These are phyloP conservation scores for Lanzia echinophila DNA, from an alignment of 2,329 filamentous ascomycete genomes.

Conservation along the genomic window DNA sequence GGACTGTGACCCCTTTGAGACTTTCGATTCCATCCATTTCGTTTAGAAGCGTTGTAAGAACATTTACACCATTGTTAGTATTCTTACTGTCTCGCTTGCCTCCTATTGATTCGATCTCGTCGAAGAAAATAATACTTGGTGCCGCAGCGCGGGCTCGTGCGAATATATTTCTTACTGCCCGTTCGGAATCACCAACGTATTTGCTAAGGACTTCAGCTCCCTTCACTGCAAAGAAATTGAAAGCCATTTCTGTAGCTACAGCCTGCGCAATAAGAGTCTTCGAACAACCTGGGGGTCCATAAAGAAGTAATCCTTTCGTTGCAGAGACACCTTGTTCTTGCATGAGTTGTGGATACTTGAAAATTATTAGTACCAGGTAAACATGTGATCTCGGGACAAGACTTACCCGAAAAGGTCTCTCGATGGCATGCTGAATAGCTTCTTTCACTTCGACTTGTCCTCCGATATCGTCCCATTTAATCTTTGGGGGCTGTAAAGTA, in stretches of 20 bases:
- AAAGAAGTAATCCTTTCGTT: slow-evolving; percentile 79
- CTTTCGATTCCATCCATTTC: slow-evolving; percentile 95
- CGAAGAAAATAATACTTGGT: slow-evolving; percentile 93
- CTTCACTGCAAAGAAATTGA: slow-evolving; percentile 93
- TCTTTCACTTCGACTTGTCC: slow-evolving; percentile 73
- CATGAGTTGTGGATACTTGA: slow-evolving; percentile 44
- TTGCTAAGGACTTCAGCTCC: slow-evolving; percentile 90
- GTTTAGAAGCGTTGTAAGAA: slow-evolving; percentile 81
- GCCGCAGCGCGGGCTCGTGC: slow-evolving; percentile 76
- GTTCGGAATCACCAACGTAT: slow-evolving; percentile 94
- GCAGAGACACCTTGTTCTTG: slow-evolving; percentile 46
- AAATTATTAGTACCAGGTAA: slow-evolving; percentile 10
- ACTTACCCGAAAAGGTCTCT: slow-evolving; percentile 26
- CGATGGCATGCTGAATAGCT: slow-evolving; percentile 41
- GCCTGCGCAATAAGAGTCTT: slow-evolving; percentile 92
- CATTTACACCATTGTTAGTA: slow-evolving; percentile 58
- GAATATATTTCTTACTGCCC: slow-evolving; percentile 78
- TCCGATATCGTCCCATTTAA: slow-evolving; percentile 82
- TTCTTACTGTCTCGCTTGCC: slow-evolving; percentile 41
- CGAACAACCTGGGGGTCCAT: slow-evolving; percentile 88
- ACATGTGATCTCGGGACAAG: neutral
- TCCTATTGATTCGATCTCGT: slow-evolving; percentile 85
- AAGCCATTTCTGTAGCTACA: slow-evolving; percentile 79
- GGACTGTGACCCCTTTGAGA: slow-evolving; percentile 73
- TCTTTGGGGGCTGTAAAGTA: slow-evolving; percentile 78